Evolutionary conservation across 257 asterid genomes (phyloP), one percentile per base, ranked within the genome.

Genomic region (Solanum chiquidenum): DNA sequence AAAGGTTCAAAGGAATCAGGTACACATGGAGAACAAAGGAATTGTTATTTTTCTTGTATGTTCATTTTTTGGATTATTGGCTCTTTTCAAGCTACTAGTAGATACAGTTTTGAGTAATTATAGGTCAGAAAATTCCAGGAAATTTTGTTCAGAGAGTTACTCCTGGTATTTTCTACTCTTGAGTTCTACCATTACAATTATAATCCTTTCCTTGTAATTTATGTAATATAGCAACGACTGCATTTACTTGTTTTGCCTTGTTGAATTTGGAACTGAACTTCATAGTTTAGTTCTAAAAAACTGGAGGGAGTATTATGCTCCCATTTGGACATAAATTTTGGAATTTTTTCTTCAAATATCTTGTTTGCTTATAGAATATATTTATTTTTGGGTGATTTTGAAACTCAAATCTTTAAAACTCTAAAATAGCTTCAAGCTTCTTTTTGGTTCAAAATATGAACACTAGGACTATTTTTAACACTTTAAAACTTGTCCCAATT

Each of bases 21-120:
- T 91, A 79, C 96, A 95, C 90, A 86, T 94, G 93, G 99, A 96
- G 94, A 94, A 93, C 74, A 95, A 96, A 90, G 98, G 98, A 44
- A 90, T 94, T 60, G 86, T 93, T 76, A 92, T 95, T 46, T 94
- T 94, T 92, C 90, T 95, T 88, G 87, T 93, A 62, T 92, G 95
- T 86, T 91, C 92, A 89, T 90, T 29, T 49, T 94, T 94, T 86
- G 97, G 96, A 84, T 85, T 92, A 49, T 52, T 93, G 74, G 97
- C 92, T 33, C 42, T 95, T 23, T 40, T 91, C 83, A 90, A 92
- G 90, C 87, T 93, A 40, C 90, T 91, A 35, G 90, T 92, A 83
- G 95, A 93, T 83, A 84, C 90, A 88, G 86, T 86, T 86, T 66
- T 79, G 82, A 86, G 89, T 91, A 86, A 91, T 88, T 84, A 86